phyloP scores from a whole-genome alignment of 2,329 filamentous ascomycete species.

The Aspergillus niger region DNA sequence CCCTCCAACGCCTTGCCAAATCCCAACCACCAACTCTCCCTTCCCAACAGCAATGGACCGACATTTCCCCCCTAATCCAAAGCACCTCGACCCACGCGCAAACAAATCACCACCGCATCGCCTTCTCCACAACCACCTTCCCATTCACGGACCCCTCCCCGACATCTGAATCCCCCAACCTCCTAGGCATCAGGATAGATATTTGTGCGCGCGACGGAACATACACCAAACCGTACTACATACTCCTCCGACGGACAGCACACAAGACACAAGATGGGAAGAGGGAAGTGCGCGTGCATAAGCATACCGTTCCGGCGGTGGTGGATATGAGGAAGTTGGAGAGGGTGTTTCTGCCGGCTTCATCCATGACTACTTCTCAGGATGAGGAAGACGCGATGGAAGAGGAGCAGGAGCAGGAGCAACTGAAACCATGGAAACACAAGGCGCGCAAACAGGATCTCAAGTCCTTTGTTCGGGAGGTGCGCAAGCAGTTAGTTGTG shows the following conservation, averaged over 20 bases:
- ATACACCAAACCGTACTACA: conserved; percentile 48
- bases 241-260: conserved; percentile 38
- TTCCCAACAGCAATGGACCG: conserved; percentile 11
- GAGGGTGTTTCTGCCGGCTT: conserved; percentile 33
- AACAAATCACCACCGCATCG: conserved; percentile 47
- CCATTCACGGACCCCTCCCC: conserved; percentile 50
- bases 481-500: conserved; percentile 44
- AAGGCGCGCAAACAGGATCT: conserved; percentile 38
- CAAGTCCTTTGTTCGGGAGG: conserved; percentile 37
- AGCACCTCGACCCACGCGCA: conserved; percentile 35
- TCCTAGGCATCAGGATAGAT: conserved; percentile 48
- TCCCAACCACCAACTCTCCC: neutral
- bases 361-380: neutral
- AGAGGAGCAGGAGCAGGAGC: conserved; percentile 5
- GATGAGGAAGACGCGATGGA: conserved; percentile 17
- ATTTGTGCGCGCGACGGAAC: conserved; percentile 41
- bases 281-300: conserved; percentile 38
- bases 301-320: conserved; percentile 50
- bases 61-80: conserved; percentile 37
- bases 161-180: conserved; percentile 26
- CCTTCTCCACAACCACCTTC: conserved; percentile 49
- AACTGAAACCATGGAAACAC: conserved; percentile 23
- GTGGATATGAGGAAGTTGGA: conserved; percentile 45
- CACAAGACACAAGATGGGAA: conserved; percentile 14
- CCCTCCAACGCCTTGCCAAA: conserved; percentile 31